phyloP scores from a whole-genome alignment of 805 yeast genomes.

The Sungouiella blattae region DNA sequence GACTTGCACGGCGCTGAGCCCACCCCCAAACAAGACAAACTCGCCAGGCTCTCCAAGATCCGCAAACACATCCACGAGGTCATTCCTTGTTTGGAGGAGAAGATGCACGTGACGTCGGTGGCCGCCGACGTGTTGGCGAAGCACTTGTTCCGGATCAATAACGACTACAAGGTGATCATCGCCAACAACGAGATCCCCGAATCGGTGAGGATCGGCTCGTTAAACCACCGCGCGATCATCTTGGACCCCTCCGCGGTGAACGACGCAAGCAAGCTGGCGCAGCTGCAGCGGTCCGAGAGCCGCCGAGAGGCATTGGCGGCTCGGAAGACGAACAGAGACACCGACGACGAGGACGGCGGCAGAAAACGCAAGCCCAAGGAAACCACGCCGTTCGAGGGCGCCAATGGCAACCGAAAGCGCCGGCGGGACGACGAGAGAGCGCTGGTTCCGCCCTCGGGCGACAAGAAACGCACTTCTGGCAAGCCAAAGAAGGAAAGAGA shows the following conservation, averaged over 20 bases:
- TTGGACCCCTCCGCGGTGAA: slow-evolving; percentile 50
- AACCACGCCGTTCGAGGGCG: slow-evolving; percentile 20
- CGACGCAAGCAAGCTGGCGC: slow-evolving; percentile 53
- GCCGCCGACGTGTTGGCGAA: slow-evolving; percentile 75
- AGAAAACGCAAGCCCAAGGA: slow-evolving; percentile 16
- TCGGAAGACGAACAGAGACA: slow-evolving; percentile 55
- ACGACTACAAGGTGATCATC: slow-evolving; percentile 73
- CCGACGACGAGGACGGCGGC: slow-evolving; percentile 24
- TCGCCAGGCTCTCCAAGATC: slow-evolving; percentile 35
- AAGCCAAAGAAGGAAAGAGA: slow-evolving; percentile 20
- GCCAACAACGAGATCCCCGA: slow-evolving; percentile 80
- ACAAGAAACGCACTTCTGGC: slow-evolving; percentile 18
- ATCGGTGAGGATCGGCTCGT: slow-evolving; percentile 68
- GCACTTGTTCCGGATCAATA: slow-evolving; percentile 69
- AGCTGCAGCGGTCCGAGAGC: slow-evolving; percentile 75
- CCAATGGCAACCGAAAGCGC: slow-evolving; percentile 6
- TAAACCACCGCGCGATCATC: slow-evolving; percentile 89
- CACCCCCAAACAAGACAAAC: slow-evolving; percentile 15
- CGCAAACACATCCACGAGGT: slow-evolving; percentile 56
- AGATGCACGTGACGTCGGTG: slow-evolving; percentile 93
- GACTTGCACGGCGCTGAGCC: slow-evolving; percentile 15
- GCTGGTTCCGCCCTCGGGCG: slow-evolving; percentile 6
- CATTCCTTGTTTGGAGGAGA: slow-evolving; percentile 91
- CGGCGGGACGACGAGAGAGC: slow-evolving; percentile 12
- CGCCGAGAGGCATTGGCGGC: slow-evolving; percentile 94